Base-by-base conservation (phyloP, 1,139 yeast species). In the Yamadazyma triangularis region DNA sequence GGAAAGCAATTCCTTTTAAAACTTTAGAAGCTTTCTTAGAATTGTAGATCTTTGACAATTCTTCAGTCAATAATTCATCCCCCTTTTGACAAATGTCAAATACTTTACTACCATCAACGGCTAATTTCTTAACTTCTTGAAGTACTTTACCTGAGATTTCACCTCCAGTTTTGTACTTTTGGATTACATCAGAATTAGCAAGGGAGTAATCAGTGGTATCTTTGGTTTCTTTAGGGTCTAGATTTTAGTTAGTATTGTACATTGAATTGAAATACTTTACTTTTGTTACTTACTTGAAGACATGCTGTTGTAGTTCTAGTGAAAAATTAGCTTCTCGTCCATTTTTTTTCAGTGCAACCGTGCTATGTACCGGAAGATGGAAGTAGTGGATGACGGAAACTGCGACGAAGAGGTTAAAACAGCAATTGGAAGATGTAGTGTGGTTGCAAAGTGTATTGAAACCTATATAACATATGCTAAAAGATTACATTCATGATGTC, bases 151-250 rank as follows among this genome's bases (percentile, higher is more conserved):
- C 68, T 40, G 88, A 58, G 51, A 83, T 79, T 31, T 72, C 79
- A 34, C 91, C 91, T 18, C 86, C 93, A 34, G 76, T 65, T 65
- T 77, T 79, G 70, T 82, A 83, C 59, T 82, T 79, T 56, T 79
- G 73, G 36, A 80, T 73, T 38, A 81, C 88, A 51, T 77, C 86
- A 29, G 86, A 70, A 70, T 79, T 82, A 54, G 74, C 73, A 45
- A 82, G 67, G 35, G 88, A 54, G 58, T 69, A 63, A 53, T 80
- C 88, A 13, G 42, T 32, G 24, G 34, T 30, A 9, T 32, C 25
- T 13, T 23, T 18, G n/a, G n/a, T n/a, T n/a, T 34, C 35, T 35
- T 12, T 28, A 13, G 32, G n/a, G 35, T 32, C n/a, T 21, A 15
- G 15, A 4, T 16, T 37, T 35, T 35, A 35, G 36, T n/a, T n/a